These are phyloP conservation scores for Pythium oligandrum DNA, from an alignment of 352 stramenopile genomes.

Conservation along the genomic window DNA sequence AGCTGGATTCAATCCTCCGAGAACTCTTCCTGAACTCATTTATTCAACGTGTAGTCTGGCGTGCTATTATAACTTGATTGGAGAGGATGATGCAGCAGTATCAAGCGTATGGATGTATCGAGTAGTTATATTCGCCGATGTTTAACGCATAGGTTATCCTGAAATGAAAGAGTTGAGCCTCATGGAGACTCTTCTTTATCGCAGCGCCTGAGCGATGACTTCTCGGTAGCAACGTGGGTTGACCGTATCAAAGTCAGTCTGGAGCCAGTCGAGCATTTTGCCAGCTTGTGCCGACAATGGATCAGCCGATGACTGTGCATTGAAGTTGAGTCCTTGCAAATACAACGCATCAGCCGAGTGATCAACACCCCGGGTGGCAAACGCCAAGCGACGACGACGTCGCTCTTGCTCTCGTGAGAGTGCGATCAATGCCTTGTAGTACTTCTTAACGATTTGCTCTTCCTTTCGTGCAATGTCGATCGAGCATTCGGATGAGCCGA, in stretches of 20 bases:
- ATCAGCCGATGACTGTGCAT: conserved; percentile 17
- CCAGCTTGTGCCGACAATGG: conserved; percentile 25
- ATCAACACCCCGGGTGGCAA: conserved; percentile 36
- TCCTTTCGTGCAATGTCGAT: conserved; percentile 49
- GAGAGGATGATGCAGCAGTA: no score
- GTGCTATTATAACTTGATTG: no score
- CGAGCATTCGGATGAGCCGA: conserved; percentile 28
- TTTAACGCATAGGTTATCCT: no score
- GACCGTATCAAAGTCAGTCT: conserved; percentile 36
- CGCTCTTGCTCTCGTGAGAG: conserved; percentile 33
- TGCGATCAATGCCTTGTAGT: conserved; percentile 53
- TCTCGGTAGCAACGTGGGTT: conserved; percentile 54
- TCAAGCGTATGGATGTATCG: no score
- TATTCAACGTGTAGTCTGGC: no score
- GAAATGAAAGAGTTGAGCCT: no score
- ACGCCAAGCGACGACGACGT: conserved; percentile 42
- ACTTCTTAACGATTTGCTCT: conserved; percentile 19
- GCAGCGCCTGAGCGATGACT: conserved; percentile 36
- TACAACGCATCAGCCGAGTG: conserved; percentile 33
- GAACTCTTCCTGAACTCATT: no score
- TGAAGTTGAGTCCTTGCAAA: conserved; percentile 31
- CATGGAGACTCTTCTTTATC: no score
- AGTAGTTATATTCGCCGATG: no score
- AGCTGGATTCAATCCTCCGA: no score
- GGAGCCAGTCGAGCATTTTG: conserved; percentile 37